These are phyloP conservation scores for Leishmania major DNA, from an alignment of 208 protist genomes.

Conservation along the genomic window DNA sequence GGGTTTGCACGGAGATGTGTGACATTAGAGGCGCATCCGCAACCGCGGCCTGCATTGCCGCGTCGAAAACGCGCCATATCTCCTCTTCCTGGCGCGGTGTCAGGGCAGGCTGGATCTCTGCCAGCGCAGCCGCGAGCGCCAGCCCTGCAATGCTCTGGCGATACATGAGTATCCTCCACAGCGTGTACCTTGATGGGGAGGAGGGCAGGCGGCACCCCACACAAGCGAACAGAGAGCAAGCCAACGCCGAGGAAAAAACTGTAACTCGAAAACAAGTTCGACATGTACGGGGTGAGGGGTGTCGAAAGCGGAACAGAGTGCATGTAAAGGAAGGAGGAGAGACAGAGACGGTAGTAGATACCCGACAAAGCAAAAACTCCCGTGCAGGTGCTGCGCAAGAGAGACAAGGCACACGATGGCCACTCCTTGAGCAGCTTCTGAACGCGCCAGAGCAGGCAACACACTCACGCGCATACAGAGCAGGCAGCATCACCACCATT, in stretches of 20 bases:
- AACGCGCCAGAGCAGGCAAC: background rate
- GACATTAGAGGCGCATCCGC: conserved; percentile 64
- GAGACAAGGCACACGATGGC: background rate
- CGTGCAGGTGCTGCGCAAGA: background rate
- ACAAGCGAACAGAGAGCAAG: background rate
- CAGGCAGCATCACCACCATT: background rate
- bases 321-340: background rate
- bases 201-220: background rate
- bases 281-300: background rate
- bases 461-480: background rate
- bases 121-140: conserved; percentile 69
- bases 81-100: conserved; percentile 65
- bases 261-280: background rate
- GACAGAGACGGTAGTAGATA: background rate
- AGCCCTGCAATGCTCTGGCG: conserved; percentile 69
- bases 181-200: background rate
- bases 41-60: conserved; percentile 64
- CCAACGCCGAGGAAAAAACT: background rate
- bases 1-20: conserved; percentile 50
- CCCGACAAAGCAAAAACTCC: background rate
- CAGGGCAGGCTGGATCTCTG: conserved; percentile 59
- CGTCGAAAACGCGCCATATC: conserved; percentile 85
- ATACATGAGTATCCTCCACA: conserved; percentile 54
- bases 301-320: background rate
- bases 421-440: background rate